Conservation (phyloP, 164 flowering plant genomes). For the Vitis vinifera region DNA sequence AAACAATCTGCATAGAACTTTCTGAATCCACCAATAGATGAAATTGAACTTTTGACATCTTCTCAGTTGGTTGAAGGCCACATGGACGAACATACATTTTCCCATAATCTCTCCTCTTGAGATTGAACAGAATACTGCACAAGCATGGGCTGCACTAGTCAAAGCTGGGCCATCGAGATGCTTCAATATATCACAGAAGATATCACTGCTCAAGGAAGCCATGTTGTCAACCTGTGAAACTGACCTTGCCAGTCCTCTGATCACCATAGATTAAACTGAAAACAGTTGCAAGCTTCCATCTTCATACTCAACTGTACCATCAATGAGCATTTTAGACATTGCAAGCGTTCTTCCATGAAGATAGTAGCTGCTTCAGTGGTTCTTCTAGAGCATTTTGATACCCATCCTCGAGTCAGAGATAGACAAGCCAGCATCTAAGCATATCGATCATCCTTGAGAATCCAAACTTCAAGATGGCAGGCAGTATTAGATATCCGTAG, state of each 20-base stretch:
- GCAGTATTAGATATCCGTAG: too few species aligned
- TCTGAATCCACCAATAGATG: slow-evolving; percentile 75
- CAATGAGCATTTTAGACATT: too few species aligned
- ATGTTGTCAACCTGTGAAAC: slow-evolving; percentile 41
- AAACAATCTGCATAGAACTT: slow-evolving; percentile 90
- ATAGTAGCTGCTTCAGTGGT: too few species aligned
- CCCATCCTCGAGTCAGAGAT: too few species aligned
- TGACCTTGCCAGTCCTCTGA: slow-evolving; percentile 28
- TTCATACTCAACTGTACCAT: too few species aligned
- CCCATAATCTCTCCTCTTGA: slow-evolving; percentile 89
- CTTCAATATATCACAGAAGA: slow-evolving; percentile 81
- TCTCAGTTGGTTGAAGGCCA: slow-evolving; percentile 93
- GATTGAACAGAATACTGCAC: slow-evolving; percentile 78
- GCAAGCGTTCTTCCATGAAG: too few species aligned
- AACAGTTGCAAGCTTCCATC: too few species aligned
- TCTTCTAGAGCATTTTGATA: too few species aligned
- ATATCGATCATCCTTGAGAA: too few species aligned
- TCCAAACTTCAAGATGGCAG: too few species aligned
- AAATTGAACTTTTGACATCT: slow-evolving; percentile 68
- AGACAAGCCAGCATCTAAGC: too few species aligned
- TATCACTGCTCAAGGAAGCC: slow-evolving; percentile 64
- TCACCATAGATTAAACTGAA: background rate
- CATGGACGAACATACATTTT: slow-evolving; percentile 76
- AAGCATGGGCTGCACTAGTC: slow-evolving; percentile 86
- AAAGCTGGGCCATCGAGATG: slow-evolving; percentile 88